Evolutionary conservation across 192 early-diverging fungal genomes (phyloP).

Genomic region (Ambispora gerdemannii): DNA sequence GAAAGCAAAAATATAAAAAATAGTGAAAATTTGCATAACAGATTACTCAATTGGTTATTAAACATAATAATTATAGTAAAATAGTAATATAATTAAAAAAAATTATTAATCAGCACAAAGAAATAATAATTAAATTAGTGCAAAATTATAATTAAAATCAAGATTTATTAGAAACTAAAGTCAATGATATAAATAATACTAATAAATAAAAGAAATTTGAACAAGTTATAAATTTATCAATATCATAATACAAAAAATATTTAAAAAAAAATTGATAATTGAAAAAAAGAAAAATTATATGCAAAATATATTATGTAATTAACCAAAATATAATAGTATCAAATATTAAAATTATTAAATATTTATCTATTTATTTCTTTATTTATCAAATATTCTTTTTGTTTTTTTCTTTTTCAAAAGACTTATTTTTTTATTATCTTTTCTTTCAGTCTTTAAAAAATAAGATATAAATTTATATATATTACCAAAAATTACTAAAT

Average conservation of each 20-base stretch:
- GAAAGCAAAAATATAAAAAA: slow-evolving; percentile 5
- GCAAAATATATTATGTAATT: not conserved
- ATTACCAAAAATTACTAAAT: too few relatives aligned
- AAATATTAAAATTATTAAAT: not conserved
- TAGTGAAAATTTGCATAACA: not conserved
- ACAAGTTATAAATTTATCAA: slow-evolving; percentile 6
- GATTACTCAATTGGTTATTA: slow-evolving; percentile 9
- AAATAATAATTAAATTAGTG: not conserved
- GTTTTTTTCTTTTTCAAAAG: too few relatives aligned
- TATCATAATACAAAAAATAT: not conserved
- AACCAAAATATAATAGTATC: not conserved
- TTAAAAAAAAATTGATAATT: not conserved
- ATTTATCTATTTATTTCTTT: too few relatives aligned
- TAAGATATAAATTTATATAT: too few relatives aligned
- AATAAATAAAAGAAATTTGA: not conserved
- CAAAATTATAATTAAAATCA: not conserved
- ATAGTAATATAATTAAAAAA: not conserved
- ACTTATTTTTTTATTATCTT: too few relatives aligned
- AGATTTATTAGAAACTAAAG: not conserved
- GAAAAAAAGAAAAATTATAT: not conserved
- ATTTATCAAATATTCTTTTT: too few relatives aligned
- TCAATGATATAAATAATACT: not conserved
- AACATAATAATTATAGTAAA: not conserved
- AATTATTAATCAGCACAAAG: not conserved
- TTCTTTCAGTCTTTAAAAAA: too few relatives aligned